These are phyloP conservation scores for Ajuga chamaepitys DNA, from an alignment of 257 asterid genomes.

Conservation along the genomic window DNA sequence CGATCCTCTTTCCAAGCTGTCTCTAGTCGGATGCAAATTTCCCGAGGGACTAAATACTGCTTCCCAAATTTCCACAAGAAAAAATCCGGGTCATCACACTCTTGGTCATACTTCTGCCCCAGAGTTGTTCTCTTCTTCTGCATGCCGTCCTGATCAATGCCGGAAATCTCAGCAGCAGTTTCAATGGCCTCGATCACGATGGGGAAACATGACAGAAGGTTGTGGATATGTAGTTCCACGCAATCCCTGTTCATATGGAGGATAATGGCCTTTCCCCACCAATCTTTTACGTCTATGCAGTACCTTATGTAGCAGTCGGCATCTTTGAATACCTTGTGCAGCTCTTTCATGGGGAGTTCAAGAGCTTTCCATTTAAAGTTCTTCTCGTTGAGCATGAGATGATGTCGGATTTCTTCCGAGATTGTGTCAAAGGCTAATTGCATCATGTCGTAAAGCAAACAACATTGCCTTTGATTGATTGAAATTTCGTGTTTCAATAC, in stretches of 20 bases:
- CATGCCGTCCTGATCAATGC: conserved; percentile 53
- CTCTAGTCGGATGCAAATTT: conserved; percentile 46
- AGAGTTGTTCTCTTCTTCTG: conserved; percentile 42
- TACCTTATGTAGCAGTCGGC: conserved; percentile 53
- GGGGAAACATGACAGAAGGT: conserved; percentile 61
- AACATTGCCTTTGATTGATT: conserved; percentile 72
- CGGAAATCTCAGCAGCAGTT: conserved; percentile 72
- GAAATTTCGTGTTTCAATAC: conserved; percentile 67
- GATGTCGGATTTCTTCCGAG: conserved; percentile 52
- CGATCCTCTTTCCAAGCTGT: conserved; percentile 59
- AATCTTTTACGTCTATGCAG: conserved; percentile 58
- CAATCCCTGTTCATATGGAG: conserved; percentile 63
- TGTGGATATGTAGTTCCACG: conserved; percentile 66
- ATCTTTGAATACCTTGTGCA: conserved; percentile 54
- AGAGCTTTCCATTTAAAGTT: conserved; percentile 65
- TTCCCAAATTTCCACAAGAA: conserved; percentile 70
- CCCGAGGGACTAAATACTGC: conserved; percentile 57
- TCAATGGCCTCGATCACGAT: conserved; percentile 88
- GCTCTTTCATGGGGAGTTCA: conserved; percentile 80
- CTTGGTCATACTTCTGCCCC: conserved; percentile 53
- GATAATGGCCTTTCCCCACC: conserved; percentile 81
- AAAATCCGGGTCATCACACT: conserved; percentile 38
- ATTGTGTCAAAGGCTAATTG: conserved; percentile 57
- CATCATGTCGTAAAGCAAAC: conserved; percentile 56
- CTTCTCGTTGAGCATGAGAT: conserved; percentile 58